Conservation (phyloP, 2,329 filamentous ascomycete species). For the Colletotrichum sp. region DNA sequence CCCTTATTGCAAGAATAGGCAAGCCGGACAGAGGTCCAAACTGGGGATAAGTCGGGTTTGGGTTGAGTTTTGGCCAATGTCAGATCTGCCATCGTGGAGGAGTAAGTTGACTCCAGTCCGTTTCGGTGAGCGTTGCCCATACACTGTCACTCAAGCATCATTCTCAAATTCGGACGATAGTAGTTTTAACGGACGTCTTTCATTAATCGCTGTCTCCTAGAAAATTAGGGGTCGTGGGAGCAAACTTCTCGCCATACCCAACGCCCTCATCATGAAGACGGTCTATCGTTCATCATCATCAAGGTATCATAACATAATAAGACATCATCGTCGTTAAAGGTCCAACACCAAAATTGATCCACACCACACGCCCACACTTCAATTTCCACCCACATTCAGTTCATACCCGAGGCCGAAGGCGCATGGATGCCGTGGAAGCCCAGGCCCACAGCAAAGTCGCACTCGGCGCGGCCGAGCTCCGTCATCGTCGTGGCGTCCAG, state of each 20-base stretch:
- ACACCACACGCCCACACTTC: neutral
- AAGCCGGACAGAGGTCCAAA: neutral
- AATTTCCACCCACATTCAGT: neutral
- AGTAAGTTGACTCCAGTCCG: neutral
- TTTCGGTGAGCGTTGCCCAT: neutral
- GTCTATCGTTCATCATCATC: neutral
- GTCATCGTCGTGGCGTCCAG: slow-evolving; percentile 66
- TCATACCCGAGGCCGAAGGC: neutral
- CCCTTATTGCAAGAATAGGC: neutral
- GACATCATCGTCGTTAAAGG: neutral
- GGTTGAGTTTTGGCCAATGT: neutral
- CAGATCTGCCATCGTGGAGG: neutral
- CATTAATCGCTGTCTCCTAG: neutral
- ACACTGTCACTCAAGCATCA: neutral
- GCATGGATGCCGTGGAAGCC: slow-evolving; percentile 69
- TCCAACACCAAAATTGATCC: neutral
- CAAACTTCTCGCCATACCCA: neutral
- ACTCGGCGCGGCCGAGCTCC: slow-evolving; percentile 69
- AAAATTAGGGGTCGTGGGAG: neutral
- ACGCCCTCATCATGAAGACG: neutral
- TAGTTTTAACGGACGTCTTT: neutral
- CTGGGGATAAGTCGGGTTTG: neutral
- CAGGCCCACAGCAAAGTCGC: slow-evolving; percentile 63
- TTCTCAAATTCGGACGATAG: neutral
- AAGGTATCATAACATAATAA: neutral